Evolutionary conservation across 1,284 basidiomycete species (phyloP).

Genomic region (Cryptococcus floricola): DNA sequence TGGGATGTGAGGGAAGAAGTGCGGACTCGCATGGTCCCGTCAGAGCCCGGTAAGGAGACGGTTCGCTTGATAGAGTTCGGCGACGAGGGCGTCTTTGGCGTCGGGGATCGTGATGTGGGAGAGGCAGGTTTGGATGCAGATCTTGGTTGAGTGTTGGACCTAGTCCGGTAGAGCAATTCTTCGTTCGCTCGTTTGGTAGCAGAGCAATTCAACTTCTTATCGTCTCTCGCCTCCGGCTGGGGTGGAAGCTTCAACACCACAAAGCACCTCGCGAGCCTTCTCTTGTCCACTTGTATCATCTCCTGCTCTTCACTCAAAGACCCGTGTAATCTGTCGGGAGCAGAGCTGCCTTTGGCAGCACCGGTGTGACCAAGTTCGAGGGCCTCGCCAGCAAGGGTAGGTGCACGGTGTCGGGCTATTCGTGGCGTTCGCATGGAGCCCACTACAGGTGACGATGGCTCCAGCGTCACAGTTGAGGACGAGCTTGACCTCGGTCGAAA

Average conservation of each 20-base stretch:
- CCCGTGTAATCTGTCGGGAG: neutral
- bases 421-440: conserved; percentile 2
- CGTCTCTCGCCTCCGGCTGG: neutral
- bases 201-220: neutral
- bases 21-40: neutral
- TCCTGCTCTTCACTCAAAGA: conserved; percentile 7
- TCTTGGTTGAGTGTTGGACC: neutral
- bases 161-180: neutral
- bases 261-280: conserved; percentile 34
- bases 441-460: conserved; percentile 12
- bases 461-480: conserved; percentile 10
- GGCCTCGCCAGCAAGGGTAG: conserved; percentile 42
- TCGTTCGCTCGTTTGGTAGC: neutral
- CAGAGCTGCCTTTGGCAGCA: neutral
- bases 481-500: neutral
- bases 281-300: conserved; percentile 2
- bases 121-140: neutral
- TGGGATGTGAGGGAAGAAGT: neutral
- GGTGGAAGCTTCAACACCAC: conserved; percentile 25
- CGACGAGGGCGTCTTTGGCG: neutral
- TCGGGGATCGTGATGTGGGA: neutral
- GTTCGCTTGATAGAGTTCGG: neutral
- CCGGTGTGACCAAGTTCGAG: conserved; percentile 16
- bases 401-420: conserved; percentile 26
- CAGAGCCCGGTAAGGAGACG: neutral